Base-by-base conservation (phyloP, 371 early-diverging fungal species). In the Zychaea mexicana region DNA sequence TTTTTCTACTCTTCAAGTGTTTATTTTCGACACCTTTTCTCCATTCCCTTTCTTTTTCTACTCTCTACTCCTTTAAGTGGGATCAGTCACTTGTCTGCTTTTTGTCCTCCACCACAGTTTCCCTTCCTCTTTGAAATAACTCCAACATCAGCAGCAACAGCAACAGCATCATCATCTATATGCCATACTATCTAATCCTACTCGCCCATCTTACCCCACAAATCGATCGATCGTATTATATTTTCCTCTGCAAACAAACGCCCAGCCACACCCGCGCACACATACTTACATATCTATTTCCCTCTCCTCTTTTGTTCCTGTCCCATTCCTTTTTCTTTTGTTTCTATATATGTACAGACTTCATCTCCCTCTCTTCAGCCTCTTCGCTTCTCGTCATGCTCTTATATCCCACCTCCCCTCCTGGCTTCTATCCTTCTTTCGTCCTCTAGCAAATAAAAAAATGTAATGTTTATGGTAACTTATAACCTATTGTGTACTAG, bases 21-120 rank as follows among this genome's bases (percentile, higher is more conserved):
- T 17, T 61, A 17, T 17, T 53, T 61, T 52, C 26, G 52, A 38
- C 17, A 61, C n/a, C 46, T 26, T 42, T 42, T 42, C 36, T 24
- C 49, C 62, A 52, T 52, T 61, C 32, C 53, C 52, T 61, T 61
- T 31, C 38, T 38, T 52, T 17, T 31, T 33, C 52, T 32, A 52
- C 38, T 15, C 21, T 52, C 21, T 7, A 10, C 45, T 56, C 32
- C 24, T 15, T 38, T 21, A n/a, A n/a, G n/a, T n/a, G n/a, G n/a
- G n/a, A n/a, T n/a, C n/a, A n/a, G n/a, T n/a, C n/a, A n/a, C n/a
- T n/a, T n/a, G n/a, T n/a, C n/a, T n/a, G n/a, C n/a, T 57, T 57
- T 36, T 22, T 49, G 19, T 22, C 49, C 49, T 49, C 24, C 46
- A 9, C 7, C 31, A 2, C 28, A 0, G 5, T 17, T 13, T 28